Percentiles rank a stretch among this genome's conserved stretches.
These are phyloP conservation scores for Globisporangium spinosum DNA, from an alignment of 352 stramenopile genomes.

Conservation along the genomic window DNA sequence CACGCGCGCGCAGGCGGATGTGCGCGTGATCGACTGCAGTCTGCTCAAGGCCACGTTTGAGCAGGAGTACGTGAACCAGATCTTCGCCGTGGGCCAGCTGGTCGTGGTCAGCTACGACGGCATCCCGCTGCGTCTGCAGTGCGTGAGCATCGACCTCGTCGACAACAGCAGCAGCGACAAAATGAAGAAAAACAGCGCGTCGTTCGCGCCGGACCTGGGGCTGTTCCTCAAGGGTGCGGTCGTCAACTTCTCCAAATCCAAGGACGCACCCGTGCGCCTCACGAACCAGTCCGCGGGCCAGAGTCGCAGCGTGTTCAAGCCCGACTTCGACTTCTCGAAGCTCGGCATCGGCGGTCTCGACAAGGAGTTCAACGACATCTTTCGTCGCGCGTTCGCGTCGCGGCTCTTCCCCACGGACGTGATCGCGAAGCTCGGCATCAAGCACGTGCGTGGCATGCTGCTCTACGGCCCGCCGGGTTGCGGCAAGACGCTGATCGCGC, in stretches of 20 bases:
- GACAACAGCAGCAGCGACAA: constrained; percentile 32
- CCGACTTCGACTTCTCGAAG: constrained; percentile 98
- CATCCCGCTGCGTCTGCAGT: constrained; percentile 68
- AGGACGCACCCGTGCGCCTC: constrained; percentile 71
- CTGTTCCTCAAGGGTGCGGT: constrained; percentile 60
- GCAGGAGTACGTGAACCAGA: constrained; percentile 64
- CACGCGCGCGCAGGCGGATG: constrained; percentile 54
- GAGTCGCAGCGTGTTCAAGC: constrained; percentile 89
- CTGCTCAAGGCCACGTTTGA: constrained; percentile 69
- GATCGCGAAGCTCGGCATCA: constrained; percentile 97
- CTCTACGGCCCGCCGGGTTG: constrained; percentile 86
- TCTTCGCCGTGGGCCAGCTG: constrained; percentile 71
- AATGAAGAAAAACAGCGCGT: constrained; percentile 15
- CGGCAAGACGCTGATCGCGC: constrained; percentile 97
- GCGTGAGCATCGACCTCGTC: constrained; percentile 47
- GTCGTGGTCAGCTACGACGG: constrained; percentile 61
- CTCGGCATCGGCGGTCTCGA: constrained; percentile 98
- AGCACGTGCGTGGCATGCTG: constrained; percentile 95
- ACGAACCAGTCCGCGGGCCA: constrained; percentile 78
- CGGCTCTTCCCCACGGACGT: constrained; percentile 95
- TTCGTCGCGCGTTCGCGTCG: constrained; percentile 97
- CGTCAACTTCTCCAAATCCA: constrained; percentile 75
- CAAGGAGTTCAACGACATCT: constrained; percentile 99
- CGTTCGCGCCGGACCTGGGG: constrained; percentile 42
- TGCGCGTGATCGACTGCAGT: constrained; percentile 70